Conservation (phyloP, 192 early-diverging fungal genomes). For the Podila horticola region DNA sequence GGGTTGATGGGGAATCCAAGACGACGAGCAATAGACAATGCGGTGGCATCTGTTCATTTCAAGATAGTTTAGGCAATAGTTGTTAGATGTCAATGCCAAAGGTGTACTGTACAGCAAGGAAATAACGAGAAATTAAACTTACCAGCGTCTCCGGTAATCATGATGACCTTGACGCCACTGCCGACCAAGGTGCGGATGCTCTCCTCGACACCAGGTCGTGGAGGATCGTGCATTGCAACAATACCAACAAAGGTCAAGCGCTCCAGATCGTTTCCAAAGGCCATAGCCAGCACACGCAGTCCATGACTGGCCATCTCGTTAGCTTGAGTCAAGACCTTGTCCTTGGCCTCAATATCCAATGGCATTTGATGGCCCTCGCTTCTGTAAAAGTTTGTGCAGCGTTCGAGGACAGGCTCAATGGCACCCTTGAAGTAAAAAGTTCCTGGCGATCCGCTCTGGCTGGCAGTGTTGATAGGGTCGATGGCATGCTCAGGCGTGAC, state of each 20-base stretch:
- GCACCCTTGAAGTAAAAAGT: conserved; percentile 86
- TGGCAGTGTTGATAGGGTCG: conserved; percentile 42
- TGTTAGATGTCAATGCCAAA: conserved; percentile 1
- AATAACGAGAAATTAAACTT: background rate
- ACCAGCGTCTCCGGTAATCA: conserved; percentile 97
- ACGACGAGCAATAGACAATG: conserved; percentile 86
- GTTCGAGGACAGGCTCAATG: conserved; percentile 79
- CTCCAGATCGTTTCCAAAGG: conserved; percentile 68
- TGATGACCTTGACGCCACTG: conserved; percentile 91
- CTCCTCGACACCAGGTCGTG: conserved; percentile 77
- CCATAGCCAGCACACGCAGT: conserved; percentile 88
- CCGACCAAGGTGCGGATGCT: conserved; percentile 76
- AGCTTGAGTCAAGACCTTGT: conserved; percentile 67
- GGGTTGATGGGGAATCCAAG: conserved; percentile 83
- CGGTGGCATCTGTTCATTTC: conserved; percentile 74
- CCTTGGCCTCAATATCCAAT: conserved; percentile 66
- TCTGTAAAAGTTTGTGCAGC: conserved; percentile 73
- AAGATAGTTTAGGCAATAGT: conserved; percentile 13
- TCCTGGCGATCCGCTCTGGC: conserved; percentile 41
- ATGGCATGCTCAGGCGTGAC: conserved; percentile 42
- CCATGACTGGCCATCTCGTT: conserved; percentile 80
- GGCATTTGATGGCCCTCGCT: conserved; percentile 58
- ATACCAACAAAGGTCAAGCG: conserved; percentile 81
- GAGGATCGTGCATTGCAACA: conserved; percentile 95
- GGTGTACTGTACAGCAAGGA: background rate